These are phyloP conservation scores for Emericellopsis terricola DNA, from an alignment of 495 filamentous ascomycete species.

Conservation along the genomic window DNA sequence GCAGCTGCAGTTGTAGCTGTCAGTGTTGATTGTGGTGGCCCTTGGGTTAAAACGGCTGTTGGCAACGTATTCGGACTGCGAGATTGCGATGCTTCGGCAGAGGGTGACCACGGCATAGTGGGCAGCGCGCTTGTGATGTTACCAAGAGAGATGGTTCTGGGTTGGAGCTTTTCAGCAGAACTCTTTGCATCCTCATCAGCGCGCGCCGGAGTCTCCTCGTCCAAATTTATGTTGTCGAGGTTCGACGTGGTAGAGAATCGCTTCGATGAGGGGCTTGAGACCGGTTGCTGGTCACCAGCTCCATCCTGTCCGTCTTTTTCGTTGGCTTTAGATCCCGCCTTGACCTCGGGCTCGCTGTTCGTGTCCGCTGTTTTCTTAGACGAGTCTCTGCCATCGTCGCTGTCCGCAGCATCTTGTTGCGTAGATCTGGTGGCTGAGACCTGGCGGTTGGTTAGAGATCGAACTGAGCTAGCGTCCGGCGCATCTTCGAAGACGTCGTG, in stretches of 20 bases:
- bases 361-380: no score
- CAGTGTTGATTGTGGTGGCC: constrained; percentile 25
- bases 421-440: constrained; percentile 14
- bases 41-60: constrained; percentile 24
- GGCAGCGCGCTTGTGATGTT: constrained; percentile 28
- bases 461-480: constrained; percentile 34
- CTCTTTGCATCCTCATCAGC: constrained; percentile 8
- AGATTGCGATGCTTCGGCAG: constrained; percentile 16
- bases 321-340: no score
- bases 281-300: constrained; percentile 7
- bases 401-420: constrained; percentile 11
- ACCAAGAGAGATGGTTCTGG: constrained; percentile 25
- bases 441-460: constrained; percentile 32
- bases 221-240: constrained; percentile 53
- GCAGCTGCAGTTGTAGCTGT: constrained; percentile 24
- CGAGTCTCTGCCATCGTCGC: constrained; percentile 15
- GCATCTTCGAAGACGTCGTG: constrained; percentile 72
- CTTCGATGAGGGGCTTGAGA: constrained; percentile 39
- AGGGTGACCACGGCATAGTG: constrained; percentile 36
- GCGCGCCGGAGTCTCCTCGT: constrained; percentile 24
- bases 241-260: constrained; percentile 41
- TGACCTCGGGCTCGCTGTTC: no score
- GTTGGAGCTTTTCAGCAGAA: constrained; percentile 9
- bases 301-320: constrained; percentile 9
- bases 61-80: constrained; percentile 15